These are phyloP conservation scores for Sporisorium graminicola DNA, from an alignment of 1,284 basidiomycete genomes.

Conservation along the genomic window DNA sequence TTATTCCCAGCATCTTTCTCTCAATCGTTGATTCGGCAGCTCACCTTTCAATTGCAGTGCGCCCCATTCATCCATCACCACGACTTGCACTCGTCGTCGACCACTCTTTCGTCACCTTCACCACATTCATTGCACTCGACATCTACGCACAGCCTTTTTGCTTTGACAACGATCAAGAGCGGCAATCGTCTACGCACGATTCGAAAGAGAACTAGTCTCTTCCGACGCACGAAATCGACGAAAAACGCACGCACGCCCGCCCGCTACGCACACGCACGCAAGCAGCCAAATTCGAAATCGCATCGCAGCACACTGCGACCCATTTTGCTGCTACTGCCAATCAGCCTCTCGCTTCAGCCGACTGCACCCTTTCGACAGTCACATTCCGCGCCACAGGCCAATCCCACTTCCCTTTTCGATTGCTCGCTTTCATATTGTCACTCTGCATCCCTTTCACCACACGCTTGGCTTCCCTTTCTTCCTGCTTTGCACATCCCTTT, in stretches of 20 bases:
- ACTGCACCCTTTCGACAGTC: constrained; percentile 9
- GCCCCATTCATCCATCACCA: constrained; percentile 1
- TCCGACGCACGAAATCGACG: constrained; percentile 5
- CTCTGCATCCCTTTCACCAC: constrained; percentile 16
- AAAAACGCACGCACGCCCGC: constrained; percentile 6
- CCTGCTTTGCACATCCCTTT: not conserved
- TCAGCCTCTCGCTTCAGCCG: constrained; percentile 13
- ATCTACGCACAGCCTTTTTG: not conserved
- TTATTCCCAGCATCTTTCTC: not conserved
- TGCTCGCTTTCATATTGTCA: constrained; percentile 23
- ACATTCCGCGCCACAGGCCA: constrained; percentile 15
- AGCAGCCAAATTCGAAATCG: constrained; percentile 27
- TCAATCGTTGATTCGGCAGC: not conserved
- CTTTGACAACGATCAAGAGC: not conserved
- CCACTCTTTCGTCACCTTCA: not conserved
- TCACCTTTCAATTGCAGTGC: not conserved
- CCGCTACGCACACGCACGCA: constrained; percentile 12
- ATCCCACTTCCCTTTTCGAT: constrained; percentile 17
- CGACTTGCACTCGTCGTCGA: constrained; percentile 1
- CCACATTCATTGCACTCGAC: not conserved
- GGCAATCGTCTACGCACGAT: not conserved
- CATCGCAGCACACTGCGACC: constrained; percentile 21
- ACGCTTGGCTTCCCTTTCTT: not conserved
- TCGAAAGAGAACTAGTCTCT: not conserved
- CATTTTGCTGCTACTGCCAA: constrained; percentile 14